Conservation (phyloP, 1,284 basidiomycete species). For the Leccinum pallidistipes region DNA sequence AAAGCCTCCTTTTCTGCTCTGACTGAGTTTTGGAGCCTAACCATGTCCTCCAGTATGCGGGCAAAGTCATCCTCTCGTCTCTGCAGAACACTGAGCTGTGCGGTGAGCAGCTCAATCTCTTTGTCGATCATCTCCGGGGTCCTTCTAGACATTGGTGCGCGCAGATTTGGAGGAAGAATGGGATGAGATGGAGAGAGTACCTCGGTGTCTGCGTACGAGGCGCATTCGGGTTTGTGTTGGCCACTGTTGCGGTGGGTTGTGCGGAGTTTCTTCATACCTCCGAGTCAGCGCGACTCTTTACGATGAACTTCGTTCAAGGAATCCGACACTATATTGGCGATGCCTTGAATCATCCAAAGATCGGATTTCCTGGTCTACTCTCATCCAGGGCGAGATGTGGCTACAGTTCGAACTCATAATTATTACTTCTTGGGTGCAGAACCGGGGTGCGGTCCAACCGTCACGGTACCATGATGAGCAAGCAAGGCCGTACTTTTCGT, state of each 20-base stretch:
- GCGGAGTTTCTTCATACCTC: slow-evolving; percentile 8
- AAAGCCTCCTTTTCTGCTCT: slow-evolving; percentile 34
- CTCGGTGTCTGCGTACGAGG: slow-evolving; percentile 3
- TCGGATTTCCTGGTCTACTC: background rate
- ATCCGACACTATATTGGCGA: background rate
- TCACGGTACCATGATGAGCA: background rate
- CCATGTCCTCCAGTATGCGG: slow-evolving; percentile 41
- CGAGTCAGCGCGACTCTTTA: background rate
- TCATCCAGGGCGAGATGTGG: background rate
- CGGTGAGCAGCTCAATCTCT: slow-evolving; percentile 38
- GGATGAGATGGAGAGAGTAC: background rate
- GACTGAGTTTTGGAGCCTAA: slow-evolving; percentile 37
- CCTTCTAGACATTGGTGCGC: slow-evolving; percentile 22
- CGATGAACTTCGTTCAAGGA: background rate
- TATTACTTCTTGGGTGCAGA: background rate
- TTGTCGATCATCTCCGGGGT: slow-evolving; percentile 34
- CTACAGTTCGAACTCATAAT: background rate
- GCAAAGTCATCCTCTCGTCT: slow-evolving; percentile 41
- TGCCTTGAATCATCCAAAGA: background rate
- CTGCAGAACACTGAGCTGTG: slow-evolving; percentile 39
- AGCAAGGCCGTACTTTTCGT: background rate
- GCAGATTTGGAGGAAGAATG: background rate
- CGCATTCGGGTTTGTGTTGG: background rate
- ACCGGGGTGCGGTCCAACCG: background rate
- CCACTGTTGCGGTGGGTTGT: background rate